Evolutionary conservation across 2,329 filamentous ascomycete species (phyloP), one percentile per base, ranked within the genome.

Genomic region (Aspergillus sp.): DNA sequence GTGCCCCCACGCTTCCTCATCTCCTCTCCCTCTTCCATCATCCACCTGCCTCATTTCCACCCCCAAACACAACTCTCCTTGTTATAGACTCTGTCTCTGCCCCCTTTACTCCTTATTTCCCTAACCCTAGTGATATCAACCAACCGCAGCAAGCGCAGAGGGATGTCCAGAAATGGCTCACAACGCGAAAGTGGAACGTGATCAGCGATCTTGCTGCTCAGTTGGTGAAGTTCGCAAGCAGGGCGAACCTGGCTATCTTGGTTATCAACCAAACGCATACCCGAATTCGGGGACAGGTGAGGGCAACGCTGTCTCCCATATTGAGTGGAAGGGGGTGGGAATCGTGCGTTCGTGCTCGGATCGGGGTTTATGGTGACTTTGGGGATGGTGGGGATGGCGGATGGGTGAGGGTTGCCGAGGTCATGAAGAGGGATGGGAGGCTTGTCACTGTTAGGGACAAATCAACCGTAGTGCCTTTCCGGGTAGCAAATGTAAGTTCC

Each of bases 361-460:
- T 97, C 62, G 89, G 89, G 23, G 76, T 97, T 36, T 96, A 95
- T 74, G 85, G 90, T 69, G 91, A 97, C 77, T 93, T 86, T 85
- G 84, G 81, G 13, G 10, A 52, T n/a, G 57, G 82, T 48, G 76
- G 74, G 21, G 63, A 69, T 39, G 74, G 80, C 58, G 79, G 80
- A 61, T 81, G 82, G 65, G 75, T 85, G 47, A 82, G 85, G 59
- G 81, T 90, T 65, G 86, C 83, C 10, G 87, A 87, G 53, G 77
- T 91, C 10, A 84, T 90, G 69, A 91, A 90, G 74, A 74, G 85
- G 39, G 52, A 15, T 5, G 52, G 52, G 9, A 55, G 52, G 12
- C 38, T 53, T 12, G 52, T 55, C n/a, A 28, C 38, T 12, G 38
- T 39, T 2, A 45, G 52, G 52, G 36, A 28, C 5, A 23, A 10